Conservation (phyloP, 1,284 basidiomycete species). For the Ganoderma meredithae region DNA sequence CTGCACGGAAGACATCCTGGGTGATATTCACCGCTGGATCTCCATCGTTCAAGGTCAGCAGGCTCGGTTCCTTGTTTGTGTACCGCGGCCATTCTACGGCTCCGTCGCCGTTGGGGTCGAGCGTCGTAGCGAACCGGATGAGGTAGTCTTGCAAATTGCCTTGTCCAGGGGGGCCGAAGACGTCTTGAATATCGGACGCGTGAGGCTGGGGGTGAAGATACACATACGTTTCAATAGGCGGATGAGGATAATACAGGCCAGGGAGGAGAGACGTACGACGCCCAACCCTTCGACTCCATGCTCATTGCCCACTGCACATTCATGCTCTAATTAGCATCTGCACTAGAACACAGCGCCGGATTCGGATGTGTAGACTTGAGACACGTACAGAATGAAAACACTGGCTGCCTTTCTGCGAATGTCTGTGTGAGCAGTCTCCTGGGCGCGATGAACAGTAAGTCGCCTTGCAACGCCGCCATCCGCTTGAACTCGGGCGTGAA, state of each 20-base stretch:
- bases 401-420: not conserved
- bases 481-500: constrained; percentile 58
- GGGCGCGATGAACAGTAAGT: constrained; percentile 56
- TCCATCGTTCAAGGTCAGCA: constrained; percentile 55
- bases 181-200: constrained; percentile 19
- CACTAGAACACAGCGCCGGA: not conserved
- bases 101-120: constrained; percentile 45
- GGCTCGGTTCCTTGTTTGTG: constrained; percentile 43
- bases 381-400: not conserved
- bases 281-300: constrained; percentile 45
- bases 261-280: not conserved
- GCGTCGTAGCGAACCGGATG: constrained; percentile 29
- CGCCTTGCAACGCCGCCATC: constrained; percentile 57
- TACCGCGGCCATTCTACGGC: constrained; percentile 58
- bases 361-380: no score
- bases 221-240: not conserved
- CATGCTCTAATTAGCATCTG: not conserved
- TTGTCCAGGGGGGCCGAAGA: constrained; percentile 24
- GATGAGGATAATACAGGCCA: constrained; percentile 27
- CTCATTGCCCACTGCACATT: constrained; percentile 49
- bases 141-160: constrained; percentile 30
- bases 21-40: constrained; percentile 43
- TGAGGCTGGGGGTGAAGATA: constrained; percentile 13
- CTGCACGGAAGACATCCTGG: constrained; percentile 50
- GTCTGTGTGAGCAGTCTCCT: constrained; percentile 39